phyloP scores from a whole-genome alignment of 2,329 filamentous ascomycete species.

The Tolypocladium sp. region DNA sequence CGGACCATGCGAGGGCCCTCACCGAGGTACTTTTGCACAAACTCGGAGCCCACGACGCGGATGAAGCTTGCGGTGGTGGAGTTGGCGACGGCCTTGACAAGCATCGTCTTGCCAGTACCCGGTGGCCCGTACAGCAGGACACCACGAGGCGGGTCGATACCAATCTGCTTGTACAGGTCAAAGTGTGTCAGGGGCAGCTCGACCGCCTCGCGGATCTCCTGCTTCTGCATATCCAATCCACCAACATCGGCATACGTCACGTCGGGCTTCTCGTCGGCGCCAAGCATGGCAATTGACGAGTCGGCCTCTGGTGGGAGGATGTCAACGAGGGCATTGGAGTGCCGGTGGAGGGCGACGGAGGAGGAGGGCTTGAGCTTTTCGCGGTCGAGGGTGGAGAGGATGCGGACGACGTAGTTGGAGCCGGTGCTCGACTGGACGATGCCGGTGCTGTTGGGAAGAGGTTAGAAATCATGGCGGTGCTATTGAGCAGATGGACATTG shows the following conservation, averaged over 20 bases:
- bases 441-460: constrained; percentile 59
- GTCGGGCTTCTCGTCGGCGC: constrained; percentile 93
- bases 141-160: constrained; percentile 94
- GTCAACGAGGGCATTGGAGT: constrained; percentile 97
- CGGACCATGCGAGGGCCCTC: constrained; percentile 98
- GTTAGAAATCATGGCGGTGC: constrained; percentile 2
- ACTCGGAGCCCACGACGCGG: constrained; percentile 94
- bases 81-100: constrained; percentile 97
- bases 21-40: constrained; percentile 97
- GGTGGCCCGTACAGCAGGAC: constrained; percentile 94
- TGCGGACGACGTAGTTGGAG: constrained; percentile 97
- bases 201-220: constrained; percentile 96
- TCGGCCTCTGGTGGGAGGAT: constrained; percentile 98
- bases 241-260: constrained; percentile 97
- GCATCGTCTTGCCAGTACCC: constrained; percentile 93
- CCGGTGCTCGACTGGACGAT: constrained; percentile 98
- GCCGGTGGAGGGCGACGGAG: constrained; percentile 92
- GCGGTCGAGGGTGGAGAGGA: constrained; percentile 94
- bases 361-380: constrained; percentile 97
- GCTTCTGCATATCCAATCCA: constrained; percentile 98
- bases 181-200: constrained; percentile 96
- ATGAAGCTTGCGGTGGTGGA: constrained; percentile 98
- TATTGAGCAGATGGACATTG: constrained; percentile 1
- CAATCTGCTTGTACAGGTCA: constrained; percentile 97
- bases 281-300: constrained; percentile 97